Evolutionary conservation across 2,329 filamentous ascomycete species (phyloP), one percentile per base, ranked within the genome.

Genomic region (Pseudogymnoascus sp.): DNA sequence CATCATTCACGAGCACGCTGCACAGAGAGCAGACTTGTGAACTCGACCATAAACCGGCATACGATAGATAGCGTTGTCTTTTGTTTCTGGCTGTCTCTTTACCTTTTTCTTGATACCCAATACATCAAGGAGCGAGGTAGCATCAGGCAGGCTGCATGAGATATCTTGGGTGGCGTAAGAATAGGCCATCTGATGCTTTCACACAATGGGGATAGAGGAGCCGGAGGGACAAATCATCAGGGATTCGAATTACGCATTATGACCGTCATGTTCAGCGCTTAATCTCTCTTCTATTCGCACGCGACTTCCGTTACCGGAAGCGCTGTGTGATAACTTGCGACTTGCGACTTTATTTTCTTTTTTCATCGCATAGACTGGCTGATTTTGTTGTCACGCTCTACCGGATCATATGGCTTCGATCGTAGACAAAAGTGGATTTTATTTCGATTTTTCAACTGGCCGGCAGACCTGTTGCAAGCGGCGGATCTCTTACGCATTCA

Each of bases 1-100:
- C 64, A 68, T 66, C 66, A 65, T 64, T 61, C 66, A 22, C 63
- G 66, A 67, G 66, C 65, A 69, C 64, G 60, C 67, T 66, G 66
- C 64, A 66, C 63, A 67, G 65, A 64, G 66, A 65, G 66, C 65
- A 64, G 66, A 66, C 66, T 67, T 64, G 65, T 67, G 66, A 63
- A 67, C 64, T 68, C 66, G 66, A 69, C 69, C 69, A 70, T 72
- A 67, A 68, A 60, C 69, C 67, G 66, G 70, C 72, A 72, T 74
- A 71, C 68, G 70, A 73, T 74, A 73, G 72, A 74, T 70, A 71
- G 69, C 71, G 70, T 72, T 72, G 71, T 69, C 69, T 71, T 73
- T 72, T 72, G 67, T 69, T 71, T 64, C 68, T 69, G 70, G 66
- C 67, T 70, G 63, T 64, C 62, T 63, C 66, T 66, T 67, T 64